Evolutionary conservation across 495 filamentous ascomycete genomes (phyloP).

Genomic region (Barbatosphaeria neglecta): DNA sequence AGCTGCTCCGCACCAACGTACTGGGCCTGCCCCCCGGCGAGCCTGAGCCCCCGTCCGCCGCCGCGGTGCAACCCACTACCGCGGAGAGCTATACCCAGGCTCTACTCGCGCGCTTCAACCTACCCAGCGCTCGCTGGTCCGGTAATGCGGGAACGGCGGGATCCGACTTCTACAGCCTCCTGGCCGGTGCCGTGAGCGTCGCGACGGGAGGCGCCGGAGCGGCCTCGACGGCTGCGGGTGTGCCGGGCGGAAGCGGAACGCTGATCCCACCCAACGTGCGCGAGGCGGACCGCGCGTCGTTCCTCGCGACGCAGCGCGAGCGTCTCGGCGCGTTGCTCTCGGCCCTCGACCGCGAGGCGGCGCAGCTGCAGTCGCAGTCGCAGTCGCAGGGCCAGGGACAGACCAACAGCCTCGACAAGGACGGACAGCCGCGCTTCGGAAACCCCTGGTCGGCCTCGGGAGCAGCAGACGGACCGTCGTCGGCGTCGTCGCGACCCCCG

Average conservation of each 20-base stretch:
- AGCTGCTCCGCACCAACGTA: conserved; percentile 59
- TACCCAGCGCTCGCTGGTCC: conserved; percentile 47
- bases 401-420: conserved; percentile 17
- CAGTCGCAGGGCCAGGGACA: conserved; percentile 19
- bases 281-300: conserved; percentile 53
- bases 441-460: conserved; percentile 12
- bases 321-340: conserved; percentile 56
- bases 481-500: conserved; percentile 20
- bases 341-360: conserved; percentile 64
- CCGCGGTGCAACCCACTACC: conserved; percentile 22
- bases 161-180: conserved; percentile 61
- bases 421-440: conserved; percentile 1
- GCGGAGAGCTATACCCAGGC: conserved; percentile 66
- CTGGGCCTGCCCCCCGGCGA: conserved; percentile 51
- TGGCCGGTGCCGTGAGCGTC: conserved; percentile 53
- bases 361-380: conserved; percentile 23
- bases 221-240: not conserved
- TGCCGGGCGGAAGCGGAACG: conserved; percentile 15
- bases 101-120: conserved; percentile 72
- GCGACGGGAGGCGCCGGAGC: conserved; percentile 16
- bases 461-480: conserved; percentile 2
- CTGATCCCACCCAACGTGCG: conserved; percentile 57
- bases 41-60: conserved; percentile 27
- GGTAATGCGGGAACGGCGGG: conserved; percentile 29
- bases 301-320: conserved; percentile 63